These are phyloP conservation scores for Thielaviopsis punctulata DNA, from an alignment of 2,329 filamentous ascomycete genomes.

Conservation along the genomic window DNA sequence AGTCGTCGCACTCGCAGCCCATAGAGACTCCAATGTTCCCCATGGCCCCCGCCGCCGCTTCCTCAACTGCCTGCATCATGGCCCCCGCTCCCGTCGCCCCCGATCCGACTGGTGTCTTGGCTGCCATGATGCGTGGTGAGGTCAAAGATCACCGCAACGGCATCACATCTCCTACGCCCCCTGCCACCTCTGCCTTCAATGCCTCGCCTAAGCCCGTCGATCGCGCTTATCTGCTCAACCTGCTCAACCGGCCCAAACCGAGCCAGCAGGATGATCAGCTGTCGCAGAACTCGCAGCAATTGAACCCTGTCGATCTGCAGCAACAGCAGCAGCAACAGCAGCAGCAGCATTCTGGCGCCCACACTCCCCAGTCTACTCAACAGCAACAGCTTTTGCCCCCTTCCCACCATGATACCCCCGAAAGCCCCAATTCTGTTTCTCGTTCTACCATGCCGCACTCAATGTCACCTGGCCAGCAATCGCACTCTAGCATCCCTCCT, in stretches of 20 bases:
- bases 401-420: constrained; percentile 16
- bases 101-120: constrained; percentile 40
- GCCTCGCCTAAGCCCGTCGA: constrained; percentile 47
- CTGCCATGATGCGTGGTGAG: constrained; percentile 43
- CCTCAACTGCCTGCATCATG: constrained; percentile 27
- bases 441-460: constrained; percentile 12
- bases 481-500: constrained; percentile 13
- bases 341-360: constrained; percentile 8
- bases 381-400: constrained; percentile 11
- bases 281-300: constrained; percentile 13
- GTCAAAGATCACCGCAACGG: constrained; percentile 18
- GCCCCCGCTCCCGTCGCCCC: constrained; percentile 38
- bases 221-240: constrained; percentile 68
- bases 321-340: constrained; percentile 2
- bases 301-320: constrained; percentile 21
- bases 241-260: constrained; percentile 66
- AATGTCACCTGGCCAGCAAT: constrained; percentile 11
- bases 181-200: constrained; percentile 25
- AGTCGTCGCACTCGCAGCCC: constrained; percentile 15
- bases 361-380: constrained; percentile 25
- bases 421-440: constrained; percentile 6
- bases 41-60: constrained; percentile 19
- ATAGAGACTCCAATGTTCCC: constrained; percentile 15
- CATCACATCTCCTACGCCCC: constrained; percentile 14
- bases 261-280: constrained; percentile 35